phyloP scores from a whole-genome alignment of 495 filamentous ascomycete species.

The Aspergillus funiculosus region DNA sequence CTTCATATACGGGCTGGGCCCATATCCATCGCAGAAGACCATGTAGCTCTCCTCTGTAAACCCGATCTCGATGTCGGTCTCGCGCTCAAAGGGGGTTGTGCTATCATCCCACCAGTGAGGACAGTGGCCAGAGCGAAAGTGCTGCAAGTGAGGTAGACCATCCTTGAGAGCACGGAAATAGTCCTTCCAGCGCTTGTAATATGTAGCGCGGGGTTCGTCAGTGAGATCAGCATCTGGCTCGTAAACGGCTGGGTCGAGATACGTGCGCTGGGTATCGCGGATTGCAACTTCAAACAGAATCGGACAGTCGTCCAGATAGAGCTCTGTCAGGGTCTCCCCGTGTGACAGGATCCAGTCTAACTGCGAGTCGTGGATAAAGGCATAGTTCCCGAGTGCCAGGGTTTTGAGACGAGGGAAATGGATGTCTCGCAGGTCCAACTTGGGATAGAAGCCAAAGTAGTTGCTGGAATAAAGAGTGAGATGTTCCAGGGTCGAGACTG shows the following conservation, averaged over 20 bases:
- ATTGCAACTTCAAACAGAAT: constrained; percentile 15
- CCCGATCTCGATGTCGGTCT: constrained; percentile 6
- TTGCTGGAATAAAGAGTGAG: constrained; percentile 22
- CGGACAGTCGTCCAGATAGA: constrained; percentile 23
- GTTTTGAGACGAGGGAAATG: constrained; percentile 24
- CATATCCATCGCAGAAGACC: constrained; percentile 11
- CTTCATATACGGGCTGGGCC: constrained; percentile 12
- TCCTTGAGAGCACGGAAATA: constrained; percentile 19
- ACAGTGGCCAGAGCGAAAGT: constrained; percentile 18
- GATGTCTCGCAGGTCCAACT: constrained; percentile 11
- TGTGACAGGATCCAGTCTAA: constrained; percentile 27
- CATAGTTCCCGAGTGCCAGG: constrained; percentile 20
- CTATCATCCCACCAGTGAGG: neutral
- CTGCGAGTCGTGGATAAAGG: constrained; percentile 24
- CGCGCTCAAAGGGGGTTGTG: constrained; percentile 15
- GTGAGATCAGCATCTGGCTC: neutral
- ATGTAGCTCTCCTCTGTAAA: constrained; percentile 14
- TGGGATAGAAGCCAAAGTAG: constrained; percentile 24
- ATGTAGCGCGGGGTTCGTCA: neutral
- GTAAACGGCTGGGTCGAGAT: neutral
- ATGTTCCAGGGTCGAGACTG: constrained; percentile 16
- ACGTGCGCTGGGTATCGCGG: neutral
- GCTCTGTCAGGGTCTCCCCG: constrained; percentile 13
- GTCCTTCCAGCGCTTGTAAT: constrained; percentile 20
- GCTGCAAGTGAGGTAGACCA: constrained; percentile 10